Conservation (phyloP, 306 rosid species). For the Quercus parvula region DNA sequence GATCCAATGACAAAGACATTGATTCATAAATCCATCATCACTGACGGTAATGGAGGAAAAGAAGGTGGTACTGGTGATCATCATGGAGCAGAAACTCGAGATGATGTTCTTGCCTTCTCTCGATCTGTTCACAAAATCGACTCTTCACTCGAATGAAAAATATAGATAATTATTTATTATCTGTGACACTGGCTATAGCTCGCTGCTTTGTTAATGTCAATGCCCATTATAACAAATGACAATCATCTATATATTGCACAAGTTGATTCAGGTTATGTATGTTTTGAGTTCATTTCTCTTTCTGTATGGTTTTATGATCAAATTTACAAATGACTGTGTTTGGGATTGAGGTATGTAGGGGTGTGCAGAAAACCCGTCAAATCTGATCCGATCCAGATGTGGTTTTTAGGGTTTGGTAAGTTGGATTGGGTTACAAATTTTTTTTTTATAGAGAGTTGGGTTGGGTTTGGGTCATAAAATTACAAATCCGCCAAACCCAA, state of each 20-base stretch:
- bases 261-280: too few relatives aligned
- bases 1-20: slow-evolving; percentile 24
- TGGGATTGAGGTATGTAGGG: background rate
- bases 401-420: too few relatives aligned
- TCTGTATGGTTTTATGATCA: background rate
- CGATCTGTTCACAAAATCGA: slow-evolving; percentile 36
- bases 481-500: too few relatives aligned
- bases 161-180: background rate
- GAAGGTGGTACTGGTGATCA: background rate
- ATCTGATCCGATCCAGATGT: too few relatives aligned
- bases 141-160: slow-evolving; percentile 22
- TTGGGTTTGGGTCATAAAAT: too few relatives aligned
- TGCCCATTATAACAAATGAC: too few relatives aligned
- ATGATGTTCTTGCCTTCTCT: slow-evolving; percentile 48
- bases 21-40: slow-evolving; percentile 26
- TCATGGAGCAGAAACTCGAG: slow-evolving; percentile 18
- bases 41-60: background rate
- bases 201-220: too few relatives aligned
- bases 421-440: too few relatives aligned
- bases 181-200: too few relatives aligned
- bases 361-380: too few relatives aligned
- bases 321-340: background rate
- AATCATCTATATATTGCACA: too few relatives aligned
- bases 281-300: background rate
- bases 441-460: too few relatives aligned